Conservation (phyloP, 768 basidiomycete genomes). For the Pleurotus eryngii region DNA sequence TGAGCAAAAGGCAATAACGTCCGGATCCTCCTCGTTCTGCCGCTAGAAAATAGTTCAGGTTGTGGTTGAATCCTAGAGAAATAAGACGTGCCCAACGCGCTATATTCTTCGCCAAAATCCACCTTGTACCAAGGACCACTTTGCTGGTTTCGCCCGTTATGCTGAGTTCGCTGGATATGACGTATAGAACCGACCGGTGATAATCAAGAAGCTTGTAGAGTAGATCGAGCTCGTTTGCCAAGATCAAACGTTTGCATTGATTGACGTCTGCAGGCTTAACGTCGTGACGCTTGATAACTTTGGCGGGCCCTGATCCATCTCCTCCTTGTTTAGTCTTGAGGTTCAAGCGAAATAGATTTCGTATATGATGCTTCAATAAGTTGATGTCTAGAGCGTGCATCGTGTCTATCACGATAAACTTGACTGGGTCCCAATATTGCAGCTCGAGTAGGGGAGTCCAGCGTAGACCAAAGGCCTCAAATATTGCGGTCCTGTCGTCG, state of each 20-base stretch:
- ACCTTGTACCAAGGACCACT: too few species aligned
- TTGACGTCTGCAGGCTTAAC: background rate
- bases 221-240: background rate
- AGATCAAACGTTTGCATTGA: background rate
- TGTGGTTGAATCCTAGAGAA: too few species aligned
- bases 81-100: too few species aligned
- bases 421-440: slow-evolving; percentile 31
- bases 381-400: slow-evolving; percentile 37
- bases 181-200: too few species aligned
- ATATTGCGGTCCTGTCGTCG: slow-evolving; percentile 6
- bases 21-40: too few species aligned
- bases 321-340: background rate
- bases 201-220: too few species aligned
- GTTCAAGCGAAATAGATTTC: slow-evolving; percentile 11
- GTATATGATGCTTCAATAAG: slow-evolving; percentile 22
- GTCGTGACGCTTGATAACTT: background rate
- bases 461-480: slow-evolving; percentile 19
- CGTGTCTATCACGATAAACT: slow-evolving; percentile 25
- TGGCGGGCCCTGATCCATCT: background rate
- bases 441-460: slow-evolving; percentile 28
- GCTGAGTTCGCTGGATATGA: too few species aligned
- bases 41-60: too few species aligned
- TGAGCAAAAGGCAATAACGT: too few species aligned
- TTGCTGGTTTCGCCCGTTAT: too few species aligned
- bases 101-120: too few species aligned